A percentile compares a stretch with the other conserved stretches of the same genome.
phyloP scores from a whole-genome alignment of 441 rosid genomes.

The Erysimum cheiri region DNA sequence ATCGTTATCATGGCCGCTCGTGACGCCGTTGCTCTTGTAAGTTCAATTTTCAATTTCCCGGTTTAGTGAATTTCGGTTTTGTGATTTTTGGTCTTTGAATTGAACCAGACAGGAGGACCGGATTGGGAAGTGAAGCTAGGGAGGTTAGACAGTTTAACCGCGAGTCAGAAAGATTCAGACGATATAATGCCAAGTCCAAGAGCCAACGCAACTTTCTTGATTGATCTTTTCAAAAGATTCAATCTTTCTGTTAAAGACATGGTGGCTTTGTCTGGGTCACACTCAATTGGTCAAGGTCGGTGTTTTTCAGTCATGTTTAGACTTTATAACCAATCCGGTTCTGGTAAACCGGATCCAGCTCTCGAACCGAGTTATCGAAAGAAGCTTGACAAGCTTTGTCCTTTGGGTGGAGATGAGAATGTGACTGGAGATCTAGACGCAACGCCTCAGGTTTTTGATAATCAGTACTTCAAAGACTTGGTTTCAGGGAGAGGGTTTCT shows the following conservation, averaged over 20 bases:
- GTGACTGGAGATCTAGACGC: constrained; percentile 76
- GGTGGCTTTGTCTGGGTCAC: constrained; percentile 95
- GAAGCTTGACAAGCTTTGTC: constrained; percentile 71
- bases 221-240: constrained; percentile 64
- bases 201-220: constrained; percentile 70
- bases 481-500: constrained; percentile 81
- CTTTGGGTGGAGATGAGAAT: constrained; percentile 66
- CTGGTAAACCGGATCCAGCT: constrained; percentile 63
- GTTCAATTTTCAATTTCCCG: background rate
- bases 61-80: constrained; percentile 13
- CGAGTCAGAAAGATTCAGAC: constrained; percentile 77
- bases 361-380: constrained; percentile 58
- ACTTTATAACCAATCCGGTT: constrained; percentile 91
- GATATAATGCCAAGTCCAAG: constrained; percentile 93
- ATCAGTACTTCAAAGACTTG: constrained; percentile 81
- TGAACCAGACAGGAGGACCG: constrained; percentile 84
- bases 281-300: constrained; percentile 83
- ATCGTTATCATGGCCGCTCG: constrained; percentile 89
- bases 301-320: constrained; percentile 87
- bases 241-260: constrained; percentile 74
- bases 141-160: constrained; percentile 79
- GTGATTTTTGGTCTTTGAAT: constrained; percentile 17
- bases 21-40: constrained; percentile 89
- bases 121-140: constrained; percentile 90
- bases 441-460: constrained; percentile 72